Evolutionary conservation across 768 basidiomycete genomes (phyloP).

Genomic region (Lentinula edodes): DNA sequence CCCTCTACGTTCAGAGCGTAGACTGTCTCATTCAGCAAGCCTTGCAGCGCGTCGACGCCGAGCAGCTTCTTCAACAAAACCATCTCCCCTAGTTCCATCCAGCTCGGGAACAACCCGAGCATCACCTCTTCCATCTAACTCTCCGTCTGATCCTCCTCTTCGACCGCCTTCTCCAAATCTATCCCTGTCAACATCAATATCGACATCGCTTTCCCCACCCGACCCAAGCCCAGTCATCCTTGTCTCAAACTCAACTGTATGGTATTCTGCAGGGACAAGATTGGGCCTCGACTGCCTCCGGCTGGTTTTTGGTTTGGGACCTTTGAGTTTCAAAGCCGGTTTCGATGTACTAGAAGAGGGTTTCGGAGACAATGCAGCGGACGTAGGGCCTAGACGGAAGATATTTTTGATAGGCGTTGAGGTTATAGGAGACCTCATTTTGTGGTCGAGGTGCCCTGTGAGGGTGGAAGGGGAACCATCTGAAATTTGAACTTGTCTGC

Average conservation of each 20-base stretch:
- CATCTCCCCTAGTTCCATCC: neutral
- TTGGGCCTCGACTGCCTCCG: conserved; percentile 29
- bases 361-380: neutral
- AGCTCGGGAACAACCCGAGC: conserved; percentile 19
- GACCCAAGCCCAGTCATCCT: conserved; percentile 59
- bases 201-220: conserved; percentile 23
- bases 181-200: conserved; percentile 37
- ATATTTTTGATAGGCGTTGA: neutral
- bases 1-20: neutral
- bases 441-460: neutral
- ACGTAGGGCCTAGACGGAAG: neutral
- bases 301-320: conserved; percentile 23
- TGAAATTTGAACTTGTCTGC: neutral
- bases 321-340: neutral
- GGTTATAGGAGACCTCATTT: neutral
- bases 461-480: neutral
- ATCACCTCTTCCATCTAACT: conserved; percentile 10
- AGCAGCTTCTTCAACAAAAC: conserved; percentile 1
- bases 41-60: neutral
- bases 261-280: conserved; percentile 61
- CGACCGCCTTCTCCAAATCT: neutral
- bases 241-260: conserved; percentile 79
- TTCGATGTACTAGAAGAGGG: neutral
- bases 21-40: neutral
- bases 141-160: conserved; percentile 1